Evolutionary conservation across 2,329 filamentous ascomycete genomes (phyloP).

Genomic region (Aureobasidium leucospermi): DNA sequence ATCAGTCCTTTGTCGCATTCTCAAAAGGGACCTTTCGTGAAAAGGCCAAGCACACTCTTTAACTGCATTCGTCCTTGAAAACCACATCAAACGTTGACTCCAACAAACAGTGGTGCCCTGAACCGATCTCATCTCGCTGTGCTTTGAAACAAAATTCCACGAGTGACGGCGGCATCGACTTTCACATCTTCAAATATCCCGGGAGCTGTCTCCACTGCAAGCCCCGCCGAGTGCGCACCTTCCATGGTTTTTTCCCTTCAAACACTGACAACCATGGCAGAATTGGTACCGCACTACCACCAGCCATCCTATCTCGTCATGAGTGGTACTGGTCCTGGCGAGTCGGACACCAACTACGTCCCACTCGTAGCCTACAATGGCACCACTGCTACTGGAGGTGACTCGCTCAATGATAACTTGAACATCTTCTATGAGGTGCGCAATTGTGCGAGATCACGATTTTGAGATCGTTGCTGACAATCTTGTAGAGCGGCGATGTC

Average conservation of each 20-base stretch:
- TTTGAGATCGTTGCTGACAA: slow-evolving; percentile 15
- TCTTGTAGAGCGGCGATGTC: slow-evolving; percentile 64
- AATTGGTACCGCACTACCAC: neutral
- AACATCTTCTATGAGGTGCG: slow-evolving; percentile 78
- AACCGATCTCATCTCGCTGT: neutral
- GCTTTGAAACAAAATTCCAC: neutral
- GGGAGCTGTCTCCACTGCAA: neutral
- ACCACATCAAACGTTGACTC: too few relatives aligned
- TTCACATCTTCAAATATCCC: neutral
- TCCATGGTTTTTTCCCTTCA: neutral
- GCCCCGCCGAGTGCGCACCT: neutral
- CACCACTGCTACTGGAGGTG: slow-evolving; percentile 57
- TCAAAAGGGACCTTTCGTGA: neutral
- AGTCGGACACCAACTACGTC: slow-evolving; percentile 19
- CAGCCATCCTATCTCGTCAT: slow-evolving; percentile 2
- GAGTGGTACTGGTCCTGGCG: slow-evolving; percentile 2
- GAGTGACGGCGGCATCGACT: neutral
- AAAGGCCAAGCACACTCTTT: neutral
- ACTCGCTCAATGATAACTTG: slow-evolving; percentile 60
- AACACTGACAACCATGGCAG: slow-evolving; percentile 1
- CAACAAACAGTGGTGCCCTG: too few relatives aligned
- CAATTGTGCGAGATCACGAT: neutral
- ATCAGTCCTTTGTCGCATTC: neutral
- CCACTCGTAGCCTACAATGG: slow-evolving; percentile 54
- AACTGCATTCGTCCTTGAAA: neutral